A percentile compares a stretch with the other conserved stretches of the same genome.
Evolutionary conservation across 1,284 basidiomycete species (phyloP).

Genomic region (Fomes fomentarius): DNA sequence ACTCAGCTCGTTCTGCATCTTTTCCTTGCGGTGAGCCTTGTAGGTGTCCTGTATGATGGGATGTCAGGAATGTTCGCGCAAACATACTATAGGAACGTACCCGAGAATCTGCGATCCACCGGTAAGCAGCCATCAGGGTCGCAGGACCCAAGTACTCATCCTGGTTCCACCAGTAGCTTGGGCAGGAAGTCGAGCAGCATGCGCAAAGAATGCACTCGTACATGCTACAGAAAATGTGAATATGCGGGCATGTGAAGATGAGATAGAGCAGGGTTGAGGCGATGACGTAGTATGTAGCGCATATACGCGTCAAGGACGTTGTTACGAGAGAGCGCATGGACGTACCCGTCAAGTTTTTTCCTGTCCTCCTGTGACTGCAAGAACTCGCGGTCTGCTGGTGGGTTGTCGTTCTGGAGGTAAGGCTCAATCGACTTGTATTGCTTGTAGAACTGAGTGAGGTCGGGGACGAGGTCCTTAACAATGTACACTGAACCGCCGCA

Average conservation of each 20-base stretch:
- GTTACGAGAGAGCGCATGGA: not conserved
- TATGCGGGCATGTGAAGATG: not conserved
- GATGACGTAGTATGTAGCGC: constrained; percentile 12
- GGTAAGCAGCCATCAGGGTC: constrained; percentile 93
- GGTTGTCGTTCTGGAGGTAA: constrained; percentile 91
- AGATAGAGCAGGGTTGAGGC: constrained; percentile 21
- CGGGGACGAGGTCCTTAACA: constrained; percentile 97
- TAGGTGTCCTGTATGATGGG: constrained; percentile 67
- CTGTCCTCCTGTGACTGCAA: constrained; percentile 92
- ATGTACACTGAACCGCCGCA: constrained; percentile 80
- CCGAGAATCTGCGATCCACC: constrained; percentile 98
- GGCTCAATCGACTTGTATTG: constrained; percentile 99
- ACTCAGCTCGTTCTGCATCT: constrained; percentile 94
- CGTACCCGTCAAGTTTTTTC: constrained; percentile 88
- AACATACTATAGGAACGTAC: constrained; percentile 46
- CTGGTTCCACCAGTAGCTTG: constrained; percentile 99
- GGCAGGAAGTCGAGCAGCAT: constrained; percentile 97
- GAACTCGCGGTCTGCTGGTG: constrained; percentile 82
- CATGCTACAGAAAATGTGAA: constrained; percentile 41
- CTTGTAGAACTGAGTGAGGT: constrained; percentile 94
- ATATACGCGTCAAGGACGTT: constrained; percentile 6
- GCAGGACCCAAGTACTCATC: constrained; percentile 98
- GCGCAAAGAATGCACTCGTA: constrained; percentile 97
- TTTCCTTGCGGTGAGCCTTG: constrained; percentile 84
- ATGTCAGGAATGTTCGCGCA: not conserved